Conservation (phyloP, 495 filamentous ascomycete species). For the Jackrogersella multiformis region DNA sequence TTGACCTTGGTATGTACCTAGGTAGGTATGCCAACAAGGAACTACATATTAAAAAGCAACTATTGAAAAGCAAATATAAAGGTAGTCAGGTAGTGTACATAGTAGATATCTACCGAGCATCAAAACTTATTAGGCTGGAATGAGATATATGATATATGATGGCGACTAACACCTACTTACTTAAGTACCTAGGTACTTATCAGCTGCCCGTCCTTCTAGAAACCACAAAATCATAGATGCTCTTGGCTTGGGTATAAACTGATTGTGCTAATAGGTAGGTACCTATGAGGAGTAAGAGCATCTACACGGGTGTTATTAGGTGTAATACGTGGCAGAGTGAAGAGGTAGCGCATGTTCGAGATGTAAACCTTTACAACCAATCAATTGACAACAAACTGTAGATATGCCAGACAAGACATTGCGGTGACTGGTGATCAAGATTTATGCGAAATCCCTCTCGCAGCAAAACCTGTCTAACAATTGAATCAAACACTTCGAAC, state of each 20-base stretch:
- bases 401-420: conserved; percentile 8
- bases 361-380: conserved; percentile 19
- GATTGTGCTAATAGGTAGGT: not conserved
- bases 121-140: not conserved
- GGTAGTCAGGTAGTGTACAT: not conserved
- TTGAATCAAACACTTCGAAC: not conserved
- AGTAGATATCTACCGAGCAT: not conserved
- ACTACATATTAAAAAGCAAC: not conserved
- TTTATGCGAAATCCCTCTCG: not conserved
- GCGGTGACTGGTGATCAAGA: not conserved
- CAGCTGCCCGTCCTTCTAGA: not conserved
- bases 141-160: not conserved
- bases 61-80: not conserved
- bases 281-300: conserved; percentile 21
- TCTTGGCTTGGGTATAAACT: not conserved
- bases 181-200: too few relatives aligned
- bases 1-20: too few relatives aligned
- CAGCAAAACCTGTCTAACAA: not conserved
- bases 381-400: conserved; percentile 5
- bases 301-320: conserved; percentile 14
- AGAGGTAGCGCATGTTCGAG: conserved; percentile 28
- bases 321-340: conserved; percentile 35
- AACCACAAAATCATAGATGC: not conserved
- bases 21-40: too few relatives aligned
- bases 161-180: too few relatives aligned